These are phyloP conservation scores for Noccaea caerulescens DNA, from an alignment of 345 rosid genomes.

Conservation along the genomic window DNA sequence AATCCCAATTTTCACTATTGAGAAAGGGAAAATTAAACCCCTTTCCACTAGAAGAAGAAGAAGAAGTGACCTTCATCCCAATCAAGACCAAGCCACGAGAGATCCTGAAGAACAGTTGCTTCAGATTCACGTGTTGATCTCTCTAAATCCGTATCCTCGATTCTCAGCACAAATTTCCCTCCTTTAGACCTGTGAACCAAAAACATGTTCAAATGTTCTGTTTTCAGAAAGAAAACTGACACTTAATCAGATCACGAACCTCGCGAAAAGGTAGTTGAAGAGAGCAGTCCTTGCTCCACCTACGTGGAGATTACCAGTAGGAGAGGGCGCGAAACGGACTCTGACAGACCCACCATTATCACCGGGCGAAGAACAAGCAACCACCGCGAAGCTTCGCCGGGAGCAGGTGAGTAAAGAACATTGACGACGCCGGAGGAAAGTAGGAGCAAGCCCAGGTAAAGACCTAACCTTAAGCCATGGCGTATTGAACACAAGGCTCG, in stretches of 20 bases:
- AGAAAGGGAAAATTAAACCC: neutral
- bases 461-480: conserved; percentile 63
- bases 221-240: neutral
- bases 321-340: conserved; percentile 98
- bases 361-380: conserved; percentile 30
- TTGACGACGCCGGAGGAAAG: conserved; percentile 29
- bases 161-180: conserved; percentile 86
- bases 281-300: conserved; percentile 99
- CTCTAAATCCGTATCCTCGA: conserved; percentile 94
- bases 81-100: conserved; percentile 88
- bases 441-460: conserved; percentile 52
- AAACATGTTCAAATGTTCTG: neutral
- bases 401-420: conserved; percentile 13
- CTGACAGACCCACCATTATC: conserved; percentile 52
- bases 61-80: conserved; percentile 82
- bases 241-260: conserved; percentile 45
- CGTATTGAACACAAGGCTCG: conserved; percentile 51
- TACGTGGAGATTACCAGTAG: conserved; percentile 94
- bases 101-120: conserved; percentile 88
- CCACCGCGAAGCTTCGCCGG: conserved; percentile 41
- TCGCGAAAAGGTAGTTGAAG: conserved; percentile 89
- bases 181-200: conserved; percentile 69
- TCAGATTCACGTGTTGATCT: conserved; percentile 91
- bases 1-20: conserved; percentile 5
- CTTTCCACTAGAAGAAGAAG: neutral